These are phyloP conservation scores for Sporisorium reilianum DNA, from an alignment of 1,284 basidiomycete genomes.

Conservation along the genomic window DNA sequence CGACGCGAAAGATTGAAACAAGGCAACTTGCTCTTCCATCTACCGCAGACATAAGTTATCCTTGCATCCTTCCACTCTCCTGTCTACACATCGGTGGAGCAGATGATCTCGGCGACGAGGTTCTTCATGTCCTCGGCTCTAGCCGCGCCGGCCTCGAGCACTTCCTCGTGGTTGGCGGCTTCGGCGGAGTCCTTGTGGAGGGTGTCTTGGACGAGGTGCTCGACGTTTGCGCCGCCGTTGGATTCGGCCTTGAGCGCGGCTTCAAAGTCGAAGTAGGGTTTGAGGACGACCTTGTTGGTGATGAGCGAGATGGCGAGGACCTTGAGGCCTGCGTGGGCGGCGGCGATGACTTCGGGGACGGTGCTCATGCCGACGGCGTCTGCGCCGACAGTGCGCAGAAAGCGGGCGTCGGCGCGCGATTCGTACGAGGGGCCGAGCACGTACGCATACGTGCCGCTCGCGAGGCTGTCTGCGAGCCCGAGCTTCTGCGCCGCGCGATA, in stretches of 20 bases:
- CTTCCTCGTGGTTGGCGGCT: conserved; percentile 83
- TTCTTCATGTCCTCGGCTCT: conserved; percentile 79
- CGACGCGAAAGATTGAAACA: background rate
- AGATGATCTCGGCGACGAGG: conserved; percentile 68
- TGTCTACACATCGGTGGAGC: conserved; percentile 8
- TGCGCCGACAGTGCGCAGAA: conserved; percentile 50
- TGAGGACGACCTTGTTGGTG: conserved; percentile 83
- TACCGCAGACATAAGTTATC: no score
- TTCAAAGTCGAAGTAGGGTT: conserved; percentile 77
- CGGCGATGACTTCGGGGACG: conserved; percentile 87
- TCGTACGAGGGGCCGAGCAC: conserved; percentile 84
- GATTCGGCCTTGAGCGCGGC: conserved; percentile 80
- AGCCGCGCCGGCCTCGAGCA: conserved; percentile 77
- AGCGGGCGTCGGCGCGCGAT: conserved; percentile 71
- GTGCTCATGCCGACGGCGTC: conserved; percentile 91
- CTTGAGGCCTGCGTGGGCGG: conserved; percentile 77
- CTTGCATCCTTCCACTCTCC: background rate
- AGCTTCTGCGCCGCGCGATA: conserved; percentile 79
- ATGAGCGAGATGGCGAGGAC: conserved; percentile 82
- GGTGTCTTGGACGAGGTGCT: conserved; percentile 3
- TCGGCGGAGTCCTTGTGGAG: conserved; percentile 71
- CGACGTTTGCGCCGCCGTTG: conserved; percentile 6
- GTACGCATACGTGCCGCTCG: conserved; percentile 81
- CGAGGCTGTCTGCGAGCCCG: conserved; percentile 13
- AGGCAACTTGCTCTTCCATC: no score